These are phyloP conservation scores for Teunomyces gatunensis DNA, from an alignment of 805 yeast species.

Conservation along the genomic window DNA sequence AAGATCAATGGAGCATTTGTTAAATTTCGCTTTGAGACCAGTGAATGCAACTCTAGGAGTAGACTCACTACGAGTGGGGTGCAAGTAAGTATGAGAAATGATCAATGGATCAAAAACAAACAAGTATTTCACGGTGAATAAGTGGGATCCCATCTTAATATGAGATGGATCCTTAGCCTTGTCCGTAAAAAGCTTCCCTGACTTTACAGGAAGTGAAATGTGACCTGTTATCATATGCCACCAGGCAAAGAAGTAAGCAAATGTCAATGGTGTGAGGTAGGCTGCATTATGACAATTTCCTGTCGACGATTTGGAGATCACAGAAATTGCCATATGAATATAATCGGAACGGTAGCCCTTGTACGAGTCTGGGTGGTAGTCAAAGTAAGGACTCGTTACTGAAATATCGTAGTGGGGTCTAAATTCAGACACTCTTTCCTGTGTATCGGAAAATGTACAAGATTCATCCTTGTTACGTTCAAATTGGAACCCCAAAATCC, in stretches of 20 bases:
- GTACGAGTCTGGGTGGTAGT: constrained; percentile 73
- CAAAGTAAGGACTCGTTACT: constrained; percentile 56
- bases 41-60: constrained; percentile 30
- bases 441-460: constrained; percentile 31
- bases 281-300: constrained; percentile 35
- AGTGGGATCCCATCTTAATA: constrained; percentile 38
- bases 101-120: constrained; percentile 39
- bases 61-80: constrained; percentile 22
- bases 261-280: constrained; percentile 38
- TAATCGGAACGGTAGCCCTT: constrained; percentile 77
- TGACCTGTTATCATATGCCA: constrained; percentile 36
- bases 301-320: constrained; percentile 28
- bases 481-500: constrained; percentile 74
- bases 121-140: constrained; percentile 41
- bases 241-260: constrained; percentile 41
- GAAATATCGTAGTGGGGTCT: constrained; percentile 63
- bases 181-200: constrained; percentile 30
- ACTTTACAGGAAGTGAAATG: constrained; percentile 34
- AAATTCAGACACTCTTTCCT: constrained; percentile 47
- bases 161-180: constrained; percentile 19
- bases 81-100: constrained; percentile 36
- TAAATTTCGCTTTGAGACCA: constrained; percentile 37
- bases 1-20: constrained; percentile 34
- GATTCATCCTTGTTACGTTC: constrained; percentile 51
- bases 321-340: constrained; percentile 54